phyloP scores from a whole-genome alignment of 805 yeast species.

The Lachancea sp. region DNA sequence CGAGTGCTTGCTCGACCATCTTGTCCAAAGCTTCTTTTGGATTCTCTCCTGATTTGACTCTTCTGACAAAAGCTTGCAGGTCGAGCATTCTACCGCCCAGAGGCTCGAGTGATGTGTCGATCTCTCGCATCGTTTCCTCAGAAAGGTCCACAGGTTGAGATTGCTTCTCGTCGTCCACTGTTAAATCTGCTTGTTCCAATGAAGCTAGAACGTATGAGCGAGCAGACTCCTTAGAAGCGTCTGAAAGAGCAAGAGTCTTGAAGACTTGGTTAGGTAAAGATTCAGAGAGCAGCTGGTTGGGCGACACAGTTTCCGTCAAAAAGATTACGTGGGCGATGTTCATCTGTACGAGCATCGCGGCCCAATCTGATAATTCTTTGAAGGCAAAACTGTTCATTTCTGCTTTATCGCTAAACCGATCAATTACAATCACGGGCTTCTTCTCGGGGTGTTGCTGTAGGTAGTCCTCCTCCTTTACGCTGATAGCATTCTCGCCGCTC shows the following conservation, averaged over 20 bases:
- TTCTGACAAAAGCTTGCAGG: slow-evolving; percentile 80
- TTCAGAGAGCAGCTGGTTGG: slow-evolving; percentile 56
- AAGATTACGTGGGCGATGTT: slow-evolving; percentile 87
- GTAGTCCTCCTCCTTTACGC: slow-evolving; percentile 68
- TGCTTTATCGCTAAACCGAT: slow-evolving; percentile 58
- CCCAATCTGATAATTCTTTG: slow-evolving; percentile 81
- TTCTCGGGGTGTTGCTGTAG: slow-evolving; percentile 78
- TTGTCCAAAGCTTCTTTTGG: slow-evolving; percentile 71
- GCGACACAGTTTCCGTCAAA: slow-evolving; percentile 79
- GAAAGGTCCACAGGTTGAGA: slow-evolving; percentile 8
- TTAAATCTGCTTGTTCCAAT: slow-evolving; percentile 28
- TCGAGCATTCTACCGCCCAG: slow-evolving; percentile 95
- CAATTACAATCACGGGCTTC: slow-evolving; percentile 81
- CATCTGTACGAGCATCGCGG: slow-evolving; percentile 64
- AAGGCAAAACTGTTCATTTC: slow-evolving; percentile 60
- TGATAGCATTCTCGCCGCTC: slow-evolving; percentile 29
- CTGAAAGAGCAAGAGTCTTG: slow-evolving; percentile 65
- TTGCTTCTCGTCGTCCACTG: slow-evolving; percentile 26
- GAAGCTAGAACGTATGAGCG: slow-evolving; percentile 60
- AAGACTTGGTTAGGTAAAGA: slow-evolving; percentile 85
- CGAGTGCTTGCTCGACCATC: slow-evolving; percentile 78
- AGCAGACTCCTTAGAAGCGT: slow-evolving; percentile 71
- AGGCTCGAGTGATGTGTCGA: slow-evolving; percentile 59
- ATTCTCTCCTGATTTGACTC: slow-evolving; percentile 81
- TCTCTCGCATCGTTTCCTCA: slow-evolving; percentile 28